phyloP scores from a whole-genome alignment of 2,329 filamentous ascomycete genomes.

The Fusarium tricinctum region DNA sequence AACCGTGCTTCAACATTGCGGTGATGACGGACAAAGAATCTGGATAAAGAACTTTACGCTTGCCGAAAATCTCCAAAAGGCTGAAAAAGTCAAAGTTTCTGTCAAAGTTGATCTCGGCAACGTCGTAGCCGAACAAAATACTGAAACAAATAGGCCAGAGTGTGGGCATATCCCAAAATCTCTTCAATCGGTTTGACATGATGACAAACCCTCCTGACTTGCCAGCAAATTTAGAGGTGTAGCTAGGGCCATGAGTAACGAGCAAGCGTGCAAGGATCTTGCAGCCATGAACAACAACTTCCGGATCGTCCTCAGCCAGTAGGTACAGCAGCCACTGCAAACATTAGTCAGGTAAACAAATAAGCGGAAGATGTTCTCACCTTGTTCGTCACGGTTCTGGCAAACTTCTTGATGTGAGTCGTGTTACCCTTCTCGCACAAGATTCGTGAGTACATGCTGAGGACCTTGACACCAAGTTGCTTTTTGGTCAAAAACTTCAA shows the following conservation, averaged over 20 bases:
- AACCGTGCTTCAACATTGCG: slow-evolving; percentile 87
- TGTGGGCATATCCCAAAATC: slow-evolving; percentile 89
- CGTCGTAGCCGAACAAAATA: slow-evolving; percentile 87
- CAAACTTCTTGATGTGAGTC: slow-evolving; percentile 85
- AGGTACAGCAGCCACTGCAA: slow-evolving; percentile 89
- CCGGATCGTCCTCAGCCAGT: slow-evolving; percentile 85
- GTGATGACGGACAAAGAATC: slow-evolving; percentile 85
- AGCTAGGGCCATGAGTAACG: slow-evolving; percentile 83
- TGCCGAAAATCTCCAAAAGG: slow-evolving; percentile 80
- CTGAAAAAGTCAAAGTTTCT: slow-evolving; percentile 80
- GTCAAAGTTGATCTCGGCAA: slow-evolving; percentile 80
- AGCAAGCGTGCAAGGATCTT: slow-evolving; percentile 88
- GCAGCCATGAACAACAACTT: slow-evolving; percentile 83
- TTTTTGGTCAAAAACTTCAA: slow-evolving; percentile 69
- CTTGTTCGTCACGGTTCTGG: slow-evolving; percentile 95
- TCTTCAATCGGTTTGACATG: slow-evolving; percentile 83
- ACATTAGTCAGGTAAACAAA: slow-evolving; percentile 26
- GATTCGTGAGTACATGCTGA: slow-evolving; percentile 82
- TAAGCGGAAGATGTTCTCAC: slow-evolving; percentile 58
- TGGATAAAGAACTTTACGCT: slow-evolving; percentile 77
- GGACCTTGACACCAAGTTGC: slow-evolving; percentile 79
- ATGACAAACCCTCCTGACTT: slow-evolving; percentile 92
- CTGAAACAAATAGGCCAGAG: slow-evolving; percentile 92
- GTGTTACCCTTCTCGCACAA: slow-evolving; percentile 80
- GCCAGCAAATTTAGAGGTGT: slow-evolving; percentile 84